phyloP scores from a whole-genome alignment of 768 basidiomycete genomes.

The Macrolepiota fuliginosa region DNA sequence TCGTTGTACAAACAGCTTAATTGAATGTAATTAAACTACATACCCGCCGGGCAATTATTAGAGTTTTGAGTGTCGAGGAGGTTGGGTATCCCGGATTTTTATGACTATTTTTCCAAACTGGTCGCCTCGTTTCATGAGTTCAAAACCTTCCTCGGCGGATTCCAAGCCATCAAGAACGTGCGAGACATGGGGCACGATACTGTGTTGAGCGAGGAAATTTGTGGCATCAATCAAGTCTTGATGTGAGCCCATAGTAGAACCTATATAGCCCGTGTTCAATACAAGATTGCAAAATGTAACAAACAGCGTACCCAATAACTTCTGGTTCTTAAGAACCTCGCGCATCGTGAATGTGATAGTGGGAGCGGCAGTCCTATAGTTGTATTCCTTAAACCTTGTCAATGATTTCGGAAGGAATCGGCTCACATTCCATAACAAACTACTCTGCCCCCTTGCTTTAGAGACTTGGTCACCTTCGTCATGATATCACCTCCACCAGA shows the following conservation, averaged over 20 bases:
- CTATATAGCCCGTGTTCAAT: conserved; percentile 30
- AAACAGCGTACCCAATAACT: conserved; percentile 58
- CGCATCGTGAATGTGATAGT: conserved; percentile 72
- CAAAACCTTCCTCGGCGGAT: conserved; percentile 67
- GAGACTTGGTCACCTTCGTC: conserved; percentile 40
- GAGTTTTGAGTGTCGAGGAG: background rate
- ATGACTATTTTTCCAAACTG: conserved; percentile 83
- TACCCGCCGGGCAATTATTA: background rate
- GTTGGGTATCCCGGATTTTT: conserved; percentile 28
- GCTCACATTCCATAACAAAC: conserved; percentile 68
- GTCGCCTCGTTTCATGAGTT: conserved; percentile 55
- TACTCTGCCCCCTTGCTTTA: conserved; percentile 57
- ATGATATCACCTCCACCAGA: conserved; percentile 69
- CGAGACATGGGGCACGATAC: conserved; percentile 69
- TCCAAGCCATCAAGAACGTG: conserved; percentile 66
- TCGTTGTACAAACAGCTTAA: background rate
- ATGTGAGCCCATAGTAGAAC: conserved; percentile 83
- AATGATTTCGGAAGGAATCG: background rate
- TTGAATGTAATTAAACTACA: too few relatives aligned
- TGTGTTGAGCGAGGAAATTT: conserved; percentile 61
- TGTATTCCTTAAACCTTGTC: conserved; percentile 3
- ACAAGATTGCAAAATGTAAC: background rate
- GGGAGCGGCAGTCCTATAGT: conserved; percentile 62
- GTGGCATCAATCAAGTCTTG: conserved; percentile 74
- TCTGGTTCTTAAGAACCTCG: conserved; percentile 71